Conservation (phyloP, 331 rosid species). For the Quercus lobata region DNA sequence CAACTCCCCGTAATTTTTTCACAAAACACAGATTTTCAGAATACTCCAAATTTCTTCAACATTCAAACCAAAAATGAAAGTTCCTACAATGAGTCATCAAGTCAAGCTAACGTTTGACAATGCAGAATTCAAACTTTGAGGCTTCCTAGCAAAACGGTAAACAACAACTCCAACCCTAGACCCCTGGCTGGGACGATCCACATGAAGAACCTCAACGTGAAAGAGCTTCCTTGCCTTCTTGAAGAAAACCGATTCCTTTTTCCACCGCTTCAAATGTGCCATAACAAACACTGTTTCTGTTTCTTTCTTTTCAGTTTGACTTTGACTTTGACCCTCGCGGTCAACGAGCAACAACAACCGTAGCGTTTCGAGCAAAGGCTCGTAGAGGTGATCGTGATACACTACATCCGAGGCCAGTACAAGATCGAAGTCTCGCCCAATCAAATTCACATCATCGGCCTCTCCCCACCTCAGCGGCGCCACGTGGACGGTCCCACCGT, state of each 20-base stretch:
- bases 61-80: background rate
- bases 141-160: slow-evolving; percentile 55
- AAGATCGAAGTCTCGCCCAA: slow-evolving; percentile 65
- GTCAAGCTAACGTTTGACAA: background rate
- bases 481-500: slow-evolving; percentile 51
- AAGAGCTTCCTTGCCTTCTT: slow-evolving; percentile 75
- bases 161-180: slow-evolving; percentile 64
- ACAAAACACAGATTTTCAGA: too few relatives aligned
- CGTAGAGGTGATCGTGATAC: slow-evolving; percentile 80
- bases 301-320: background rate
- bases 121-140: background rate
- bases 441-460: slow-evolving; percentile 43
- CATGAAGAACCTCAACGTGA: slow-evolving; percentile 47
- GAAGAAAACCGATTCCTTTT: slow-evolving; percentile 73
- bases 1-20: too few relatives aligned
- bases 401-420: slow-evolving; percentile 84
- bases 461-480: slow-evolving; percentile 81
- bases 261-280: slow-evolving; percentile 92
- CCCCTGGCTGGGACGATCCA: slow-evolving; percentile 53
- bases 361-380: slow-evolving; percentile 73
- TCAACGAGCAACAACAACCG: slow-evolving; percentile 27
- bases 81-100: background rate
- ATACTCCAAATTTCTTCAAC: background rate
- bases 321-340: background rate
- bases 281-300: slow-evolving; percentile 52